Evolutionary conservation across 2,329 filamentous ascomycete species (phyloP).

Genomic region (Lachnellula suecica): DNA sequence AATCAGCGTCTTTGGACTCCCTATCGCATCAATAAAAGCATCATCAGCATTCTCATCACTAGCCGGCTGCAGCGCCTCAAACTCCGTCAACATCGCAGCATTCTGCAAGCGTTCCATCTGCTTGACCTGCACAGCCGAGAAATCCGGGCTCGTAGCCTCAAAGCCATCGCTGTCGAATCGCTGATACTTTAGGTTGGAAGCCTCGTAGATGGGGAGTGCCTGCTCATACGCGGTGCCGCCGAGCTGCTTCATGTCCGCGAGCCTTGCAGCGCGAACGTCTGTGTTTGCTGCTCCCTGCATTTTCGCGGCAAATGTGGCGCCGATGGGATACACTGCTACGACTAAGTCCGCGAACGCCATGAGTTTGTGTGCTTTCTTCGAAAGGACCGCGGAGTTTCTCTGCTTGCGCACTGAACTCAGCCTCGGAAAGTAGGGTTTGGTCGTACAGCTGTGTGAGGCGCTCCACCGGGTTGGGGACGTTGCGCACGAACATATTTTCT

Average conservation of each 20-base stretch:
- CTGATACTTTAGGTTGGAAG: neutral
- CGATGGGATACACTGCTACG: neutral
- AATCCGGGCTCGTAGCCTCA: neutral
- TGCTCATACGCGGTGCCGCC: neutral
- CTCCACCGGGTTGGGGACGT: no score
- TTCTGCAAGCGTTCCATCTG: neutral
- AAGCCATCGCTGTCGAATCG: neutral
- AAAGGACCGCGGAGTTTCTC: neutral
- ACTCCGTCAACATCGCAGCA: no score
- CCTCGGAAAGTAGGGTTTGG: neutral
- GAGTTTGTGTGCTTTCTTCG: neutral
- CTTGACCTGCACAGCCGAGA: neutral
- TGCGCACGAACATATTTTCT: neutral
- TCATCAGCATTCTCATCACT: no score
- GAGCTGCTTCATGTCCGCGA: neutral
- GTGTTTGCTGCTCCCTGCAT: neutral
- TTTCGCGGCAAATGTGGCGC: neutral
- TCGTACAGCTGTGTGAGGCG: neutral
- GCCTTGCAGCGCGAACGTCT: neutral
- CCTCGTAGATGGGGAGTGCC: neutral
- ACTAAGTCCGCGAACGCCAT: neutral
- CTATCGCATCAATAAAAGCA: no score
- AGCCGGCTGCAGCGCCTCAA: no score
- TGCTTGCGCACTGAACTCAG: neutral
- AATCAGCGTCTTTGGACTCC: no score